These are phyloP conservation scores for Crucihimalaya himalaica DNA, from an alignment of 345 rosid genomes.

Conservation along the genomic window DNA sequence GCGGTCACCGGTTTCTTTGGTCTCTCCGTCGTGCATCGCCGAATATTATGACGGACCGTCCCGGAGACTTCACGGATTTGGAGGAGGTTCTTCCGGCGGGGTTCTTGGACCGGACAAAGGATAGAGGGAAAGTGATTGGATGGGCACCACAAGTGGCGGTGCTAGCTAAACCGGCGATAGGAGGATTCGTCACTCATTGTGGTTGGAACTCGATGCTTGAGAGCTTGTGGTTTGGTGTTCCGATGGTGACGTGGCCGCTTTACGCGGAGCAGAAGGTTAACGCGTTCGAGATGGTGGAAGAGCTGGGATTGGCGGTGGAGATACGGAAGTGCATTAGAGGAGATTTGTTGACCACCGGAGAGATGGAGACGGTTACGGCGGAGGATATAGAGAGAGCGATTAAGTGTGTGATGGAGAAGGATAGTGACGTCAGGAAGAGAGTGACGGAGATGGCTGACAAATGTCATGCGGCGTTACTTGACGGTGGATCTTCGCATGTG, in stretches of 20 bases:
- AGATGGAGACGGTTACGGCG: conserved; percentile 34
- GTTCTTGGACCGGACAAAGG: conserved; percentile 45
- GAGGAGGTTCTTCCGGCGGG: conserved; percentile 48
- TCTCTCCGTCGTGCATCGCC: conserved; percentile 46
- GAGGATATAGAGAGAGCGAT: conserved; percentile 51
- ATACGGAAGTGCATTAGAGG: conserved; percentile 35
- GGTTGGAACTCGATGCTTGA: conserved; percentile 75
- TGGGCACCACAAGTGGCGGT: conserved; percentile 64
- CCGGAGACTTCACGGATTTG: conserved; percentile 23
- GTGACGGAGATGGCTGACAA: conserved; percentile 40
- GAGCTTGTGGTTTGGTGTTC: conserved; percentile 61
- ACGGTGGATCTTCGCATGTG: conserved; percentile 46
- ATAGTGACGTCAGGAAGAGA: conserved; percentile 35
- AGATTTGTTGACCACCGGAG: neutral
- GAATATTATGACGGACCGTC: neutral
- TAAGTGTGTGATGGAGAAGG: conserved; percentile 41
- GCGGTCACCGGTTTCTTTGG: conserved; percentile 58
- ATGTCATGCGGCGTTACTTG: conserved; percentile 41
- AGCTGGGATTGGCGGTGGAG: conserved; percentile 52
- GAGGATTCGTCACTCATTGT: conserved; percentile 62
- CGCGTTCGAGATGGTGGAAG: conserved; percentile 53
- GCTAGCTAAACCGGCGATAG: conserved; percentile 49
- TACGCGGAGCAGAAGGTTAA: conserved; percentile 58
- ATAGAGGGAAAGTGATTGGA: conserved; percentile 50
- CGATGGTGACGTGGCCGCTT: conserved; percentile 57